These are phyloP conservation scores for Didymella segeticola DNA, from an alignment of 2,329 filamentous ascomycete genomes.

Conservation along the genomic window DNA sequence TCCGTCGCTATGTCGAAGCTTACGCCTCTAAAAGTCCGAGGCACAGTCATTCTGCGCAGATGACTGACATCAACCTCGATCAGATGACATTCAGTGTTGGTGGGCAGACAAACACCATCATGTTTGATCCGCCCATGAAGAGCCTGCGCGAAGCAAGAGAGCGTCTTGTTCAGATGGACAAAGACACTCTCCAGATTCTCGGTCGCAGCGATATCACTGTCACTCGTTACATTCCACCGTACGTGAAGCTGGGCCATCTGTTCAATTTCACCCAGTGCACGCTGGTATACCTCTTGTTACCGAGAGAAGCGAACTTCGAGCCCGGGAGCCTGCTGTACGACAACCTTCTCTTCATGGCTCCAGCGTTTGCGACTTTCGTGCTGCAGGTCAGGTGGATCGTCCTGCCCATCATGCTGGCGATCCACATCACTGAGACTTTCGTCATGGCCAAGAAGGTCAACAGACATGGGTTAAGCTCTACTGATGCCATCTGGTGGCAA, in stretches of 20 bases:
- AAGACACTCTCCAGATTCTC: constrained; percentile 64
- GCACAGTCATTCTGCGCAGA: constrained; percentile 63
- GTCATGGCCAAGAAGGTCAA: constrained; percentile 56
- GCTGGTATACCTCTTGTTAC: constrained; percentile 39
- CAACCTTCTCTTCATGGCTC: constrained; percentile 55
- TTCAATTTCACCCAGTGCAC: constrained; percentile 59
- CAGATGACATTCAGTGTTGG: constrained; percentile 67
- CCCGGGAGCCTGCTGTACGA: constrained; percentile 45
- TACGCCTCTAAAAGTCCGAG: constrained; percentile 66
- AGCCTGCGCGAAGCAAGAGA: constrained; percentile 71
- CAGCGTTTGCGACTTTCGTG: constrained; percentile 65
- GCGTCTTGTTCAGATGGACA: constrained; percentile 76
- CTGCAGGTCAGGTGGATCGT: constrained; percentile 66
- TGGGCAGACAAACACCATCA: constrained; percentile 59
- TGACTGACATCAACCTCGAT: constrained; percentile 70
- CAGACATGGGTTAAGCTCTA: constrained; percentile 59
- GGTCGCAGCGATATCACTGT: constrained; percentile 65
- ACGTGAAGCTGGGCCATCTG: constrained; percentile 55
- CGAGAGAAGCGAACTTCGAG: constrained; percentile 38
- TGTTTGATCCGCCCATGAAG: constrained; percentile 74
- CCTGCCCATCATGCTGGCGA: constrained; percentile 63
- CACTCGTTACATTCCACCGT: constrained; percentile 59
- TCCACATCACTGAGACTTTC: constrained; percentile 71
- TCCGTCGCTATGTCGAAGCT: constrained; percentile 79
- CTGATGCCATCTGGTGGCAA: constrained; percentile 59